A percentile compares a stretch with the other conserved stretches of the same genome.
Evolutionary conservation across 352 stramenopile genomes (phyloP).

Genomic region (Globisporangium orthogonon): DNA sequence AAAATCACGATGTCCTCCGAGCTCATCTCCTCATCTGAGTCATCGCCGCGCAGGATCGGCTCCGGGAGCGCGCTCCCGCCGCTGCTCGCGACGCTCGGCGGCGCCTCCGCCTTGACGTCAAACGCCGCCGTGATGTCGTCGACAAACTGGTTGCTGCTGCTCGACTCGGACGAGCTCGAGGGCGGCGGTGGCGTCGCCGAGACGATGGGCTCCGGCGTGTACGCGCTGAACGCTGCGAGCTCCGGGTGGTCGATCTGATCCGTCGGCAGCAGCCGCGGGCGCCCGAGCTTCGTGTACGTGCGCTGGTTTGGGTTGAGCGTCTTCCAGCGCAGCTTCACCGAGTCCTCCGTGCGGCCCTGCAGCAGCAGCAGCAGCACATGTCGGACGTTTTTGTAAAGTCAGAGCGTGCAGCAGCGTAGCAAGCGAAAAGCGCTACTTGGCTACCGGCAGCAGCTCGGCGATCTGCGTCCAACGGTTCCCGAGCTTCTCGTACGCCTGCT

Average conservation of each 20-base stretch:
- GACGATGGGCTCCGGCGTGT: background rate
- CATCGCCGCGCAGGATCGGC: slow-evolving; percentile 31
- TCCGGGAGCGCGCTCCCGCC: slow-evolving; percentile 17
- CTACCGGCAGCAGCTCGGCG: slow-evolving; percentile 65
- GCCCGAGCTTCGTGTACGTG: slow-evolving; percentile 67
- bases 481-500: slow-evolving; percentile 74
- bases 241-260: slow-evolving; percentile 26
- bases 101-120: background rate
- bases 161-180: slow-evolving; percentile 9
- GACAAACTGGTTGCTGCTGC: slow-evolving; percentile 4
- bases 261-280: slow-evolving; percentile 49
- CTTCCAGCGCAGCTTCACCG: slow-evolving; percentile 81
- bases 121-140: background rate
- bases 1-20: slow-evolving; percentile 56
- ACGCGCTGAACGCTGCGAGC: slow-evolving; percentile 6
- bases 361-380: background rate
- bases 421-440: background rate
- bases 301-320: slow-evolving; percentile 75
- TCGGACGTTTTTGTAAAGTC: background rate
- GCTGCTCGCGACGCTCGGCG: background rate
- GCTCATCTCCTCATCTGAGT: slow-evolving; percentile 45
- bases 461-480: slow-evolving; percentile 88
- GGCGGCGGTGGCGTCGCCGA: background rate
- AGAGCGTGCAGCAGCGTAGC: background rate
- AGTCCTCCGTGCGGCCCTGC: slow-evolving; percentile 70